Evolutionary conservation across 2,329 filamentous ascomycete genomes (phyloP), one percentile per base, ranked within the genome.

Genomic region (Fusarium globosum): DNA sequence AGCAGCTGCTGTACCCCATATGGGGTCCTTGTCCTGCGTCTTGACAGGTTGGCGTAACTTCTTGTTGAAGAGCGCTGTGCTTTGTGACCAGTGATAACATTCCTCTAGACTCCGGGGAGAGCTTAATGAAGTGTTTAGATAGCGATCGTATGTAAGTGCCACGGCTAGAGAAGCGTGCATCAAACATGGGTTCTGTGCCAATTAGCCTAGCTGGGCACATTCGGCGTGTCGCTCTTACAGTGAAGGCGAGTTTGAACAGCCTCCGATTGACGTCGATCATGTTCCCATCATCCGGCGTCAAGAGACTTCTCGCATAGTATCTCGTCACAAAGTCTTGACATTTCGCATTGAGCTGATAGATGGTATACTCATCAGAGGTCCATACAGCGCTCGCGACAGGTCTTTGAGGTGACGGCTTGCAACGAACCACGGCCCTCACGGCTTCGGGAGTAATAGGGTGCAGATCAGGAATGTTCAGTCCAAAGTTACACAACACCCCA

Each of bases 161-260:
- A 86, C 81, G 0, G 83, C 84, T 10, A 87, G 70, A 13, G 81
- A 83, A 36, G 84, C 84, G 60, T 87, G 85, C 84, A 86, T 86
- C 23, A 87, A 71, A 45, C 78, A 85, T 6, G 85, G 85, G 57
- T 85, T 65, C 85, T 80, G 51, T 45, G 68, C 60, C n/a, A 26
- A 33, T 61, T 20, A 46, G 58, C 62, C 4, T 63, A 42, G 14
- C 11, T 18, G 4, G 4, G 5, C 11, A 12, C 12, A 12, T 0
- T 21, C 9, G 0, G n/a, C 2, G 20, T 1, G 23, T 23, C 28
- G 52, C 5, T 80, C 83, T 75, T 75, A 85, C 84, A 1, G 72
- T 21, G 41, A 86, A 85, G 9, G 83, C 78, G 11, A 85, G 67
- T 35, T 43, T 49, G 18, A 86, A 68, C n/a, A 86, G 78, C 28